phyloP scores from a whole-genome alignment of 805 yeast species.

The Hanseniaspora mollemarum region DNA sequence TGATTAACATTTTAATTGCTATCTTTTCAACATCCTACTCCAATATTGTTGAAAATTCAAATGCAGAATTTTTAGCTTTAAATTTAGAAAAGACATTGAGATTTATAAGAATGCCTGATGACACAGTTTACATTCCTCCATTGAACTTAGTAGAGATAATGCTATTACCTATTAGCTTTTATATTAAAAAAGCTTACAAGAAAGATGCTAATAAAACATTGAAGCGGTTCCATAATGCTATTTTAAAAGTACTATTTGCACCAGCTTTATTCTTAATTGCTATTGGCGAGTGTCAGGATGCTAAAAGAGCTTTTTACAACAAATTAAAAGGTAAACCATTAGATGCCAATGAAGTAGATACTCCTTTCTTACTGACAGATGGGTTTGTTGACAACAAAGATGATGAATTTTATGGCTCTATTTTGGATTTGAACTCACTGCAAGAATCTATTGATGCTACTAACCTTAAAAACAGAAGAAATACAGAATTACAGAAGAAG shows the following conservation, averaged over 20 bases:
- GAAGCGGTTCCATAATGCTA: slow-evolving; percentile 36
- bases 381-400: slow-evolving; percentile 40
- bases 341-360: slow-evolving; percentile 67
- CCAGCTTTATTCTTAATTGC: slow-evolving; percentile 57
- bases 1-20: slow-evolving; percentile 76
- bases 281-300: slow-evolving; percentile 50
- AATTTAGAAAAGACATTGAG: slow-evolving; percentile 75
- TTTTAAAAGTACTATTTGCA: slow-evolving; percentile 56
- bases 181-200: slow-evolving; percentile 28
- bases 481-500: slow-evolving; percentile 39
- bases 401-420: slow-evolving; percentile 26
- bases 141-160: slow-evolving; percentile 60
- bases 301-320: slow-evolving; percentile 62
- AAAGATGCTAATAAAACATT: slow-evolving; percentile 35
- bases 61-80: slow-evolving; percentile 73
- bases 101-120: slow-evolving; percentile 81
- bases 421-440: slow-evolving; percentile 19
- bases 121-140: slow-evolving; percentile 75
- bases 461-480: slow-evolving; percentile 27
- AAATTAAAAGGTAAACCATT: slow-evolving; percentile 52
- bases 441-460: slow-evolving; percentile 27
- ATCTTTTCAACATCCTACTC: slow-evolving; percentile 76
- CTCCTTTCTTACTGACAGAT: slow-evolving; percentile 75
- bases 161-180: slow-evolving; percentile 36
- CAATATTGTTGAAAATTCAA: slow-evolving; percentile 67